A percentile compares a stretch with the other conserved stretches of the same genome.
Conservation (phyloP, 1,284 basidiomycete species). For the Fomitopsis betulina region DNA sequence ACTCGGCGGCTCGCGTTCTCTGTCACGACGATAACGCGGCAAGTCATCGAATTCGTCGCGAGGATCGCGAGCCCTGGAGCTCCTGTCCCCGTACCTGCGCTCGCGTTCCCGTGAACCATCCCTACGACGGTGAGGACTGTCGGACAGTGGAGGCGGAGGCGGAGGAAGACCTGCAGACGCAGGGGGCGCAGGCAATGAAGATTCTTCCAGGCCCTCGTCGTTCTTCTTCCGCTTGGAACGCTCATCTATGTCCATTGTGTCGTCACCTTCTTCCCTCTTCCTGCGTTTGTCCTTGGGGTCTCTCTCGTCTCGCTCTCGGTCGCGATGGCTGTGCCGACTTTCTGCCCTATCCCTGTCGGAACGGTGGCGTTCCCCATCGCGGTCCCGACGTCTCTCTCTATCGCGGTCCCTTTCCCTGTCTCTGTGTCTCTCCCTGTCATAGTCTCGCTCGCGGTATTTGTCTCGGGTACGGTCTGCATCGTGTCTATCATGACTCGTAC, state of each 20-base stretch:
- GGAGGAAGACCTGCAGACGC: constrained; percentile 35
- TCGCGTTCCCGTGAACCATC: constrained; percentile 50
- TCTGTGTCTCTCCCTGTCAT: constrained; percentile 38
- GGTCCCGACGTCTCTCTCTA: constrained; percentile 34
- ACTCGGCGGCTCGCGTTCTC: constrained; percentile 16
- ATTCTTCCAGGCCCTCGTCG: constrained; percentile 39
- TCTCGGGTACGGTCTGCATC: constrained; percentile 47
- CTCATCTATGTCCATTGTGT: constrained; percentile 42
- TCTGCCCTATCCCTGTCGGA: constrained; percentile 35
- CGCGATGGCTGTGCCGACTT: constrained; percentile 41
- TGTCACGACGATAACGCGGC: constrained; percentile 35
- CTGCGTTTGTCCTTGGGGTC: constrained; percentile 52
- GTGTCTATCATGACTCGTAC: constrained; percentile 43
- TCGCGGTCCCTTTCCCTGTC: constrained; percentile 41
- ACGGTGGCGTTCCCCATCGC: constrained; percentile 30
- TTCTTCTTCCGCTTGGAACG: constrained; percentile 55
- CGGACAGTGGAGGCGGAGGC: constrained; percentile 38
- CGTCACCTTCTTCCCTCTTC: constrained; percentile 56
- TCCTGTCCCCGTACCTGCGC: constrained; percentile 46
- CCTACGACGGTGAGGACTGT: constrained; percentile 51
- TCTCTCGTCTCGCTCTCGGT: constrained; percentile 48
- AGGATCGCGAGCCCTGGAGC: constrained; percentile 40
- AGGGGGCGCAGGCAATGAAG: constrained; percentile 31
- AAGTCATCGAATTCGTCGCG: constrained; percentile 59
- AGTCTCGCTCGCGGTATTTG: constrained; percentile 40